Evolutionary conservation across 306 rosid species (phyloP).

Genomic region (Benincasa hispida): DNA sequence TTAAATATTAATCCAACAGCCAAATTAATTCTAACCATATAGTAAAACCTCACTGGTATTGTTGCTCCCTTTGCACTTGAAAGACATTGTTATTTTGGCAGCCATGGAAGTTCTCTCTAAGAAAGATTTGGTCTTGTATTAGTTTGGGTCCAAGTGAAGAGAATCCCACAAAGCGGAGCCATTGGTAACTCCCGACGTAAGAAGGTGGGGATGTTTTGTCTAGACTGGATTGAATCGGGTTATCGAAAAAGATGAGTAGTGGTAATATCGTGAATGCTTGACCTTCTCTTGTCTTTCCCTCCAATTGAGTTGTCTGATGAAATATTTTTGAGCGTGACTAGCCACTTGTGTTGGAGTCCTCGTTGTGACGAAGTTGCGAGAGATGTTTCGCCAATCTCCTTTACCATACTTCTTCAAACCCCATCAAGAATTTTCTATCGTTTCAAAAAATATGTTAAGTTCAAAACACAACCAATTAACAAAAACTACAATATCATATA

Average conservation of each 20-base stretch:
- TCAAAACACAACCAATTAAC: background rate
- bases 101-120: background rate
- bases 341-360: slow-evolving; percentile 13
- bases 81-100: background rate
- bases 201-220: background rate
- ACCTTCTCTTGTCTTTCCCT: slow-evolving; percentile 9
- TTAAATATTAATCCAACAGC: background rate
- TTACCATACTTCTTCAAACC: slow-evolving; percentile 3
- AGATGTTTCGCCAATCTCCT: slow-evolving; percentile 13
- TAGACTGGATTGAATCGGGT: background rate
- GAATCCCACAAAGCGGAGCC: slow-evolving; percentile 10
- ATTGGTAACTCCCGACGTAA: too few relatives aligned
- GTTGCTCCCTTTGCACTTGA: background rate
- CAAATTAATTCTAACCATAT: background rate
- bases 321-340: slow-evolving; percentile 7
- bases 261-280: slow-evolving; percentile 10
- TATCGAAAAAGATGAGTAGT: background rate
- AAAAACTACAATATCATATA: background rate
- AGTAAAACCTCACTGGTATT: background rate
- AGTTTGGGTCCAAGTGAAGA: background rate
- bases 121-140: background rate
- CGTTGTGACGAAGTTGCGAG: slow-evolving; percentile 1
- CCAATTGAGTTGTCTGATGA: background rate
- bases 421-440: background rate
- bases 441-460: background rate